Evolutionary conservation across 768 basidiomycete species (phyloP).

Genomic region (Rickenella mellea): DNA sequence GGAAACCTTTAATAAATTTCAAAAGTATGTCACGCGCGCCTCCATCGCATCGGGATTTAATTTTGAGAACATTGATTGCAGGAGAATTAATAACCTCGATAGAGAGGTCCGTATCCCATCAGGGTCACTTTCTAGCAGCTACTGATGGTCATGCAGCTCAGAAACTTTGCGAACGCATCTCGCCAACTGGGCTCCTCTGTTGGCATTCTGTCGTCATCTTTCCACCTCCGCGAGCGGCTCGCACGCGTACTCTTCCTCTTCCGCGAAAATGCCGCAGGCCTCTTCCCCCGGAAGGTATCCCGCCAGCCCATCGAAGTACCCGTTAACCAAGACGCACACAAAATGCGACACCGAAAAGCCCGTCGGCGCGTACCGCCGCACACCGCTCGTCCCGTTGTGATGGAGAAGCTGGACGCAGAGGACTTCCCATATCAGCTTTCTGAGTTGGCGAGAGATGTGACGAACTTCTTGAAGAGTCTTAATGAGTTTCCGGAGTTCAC

Average conservation of each 20-base stretch:
- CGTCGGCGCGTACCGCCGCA: conserved; percentile 30
- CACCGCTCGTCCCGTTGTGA: conserved; percentile 40
- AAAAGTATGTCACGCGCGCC: conserved; percentile 31
- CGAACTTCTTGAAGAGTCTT: conserved; percentile 57
- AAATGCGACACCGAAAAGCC: conserved; percentile 22
- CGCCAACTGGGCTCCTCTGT: conserved; percentile 72
- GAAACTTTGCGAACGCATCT: conserved; percentile 69
- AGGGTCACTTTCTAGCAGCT: conserved; percentile 5
- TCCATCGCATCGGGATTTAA: conserved; percentile 4
- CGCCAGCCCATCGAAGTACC: conserved; percentile 29
- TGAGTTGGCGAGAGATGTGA: conserved; percentile 53
- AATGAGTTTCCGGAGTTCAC: conserved; percentile 76
- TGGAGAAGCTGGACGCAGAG: conserved; percentile 52
- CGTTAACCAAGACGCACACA: conserved; percentile 24
- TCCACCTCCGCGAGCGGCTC: conserved; percentile 59
- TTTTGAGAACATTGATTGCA: conserved; percentile 14
- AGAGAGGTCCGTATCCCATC: conserved; percentile 37
- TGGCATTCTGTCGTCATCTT: conserved; percentile 66
- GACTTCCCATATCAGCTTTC: conserved; percentile 59
- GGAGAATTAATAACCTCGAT: conserved; percentile 53
- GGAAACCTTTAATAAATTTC: conserved; percentile 53
- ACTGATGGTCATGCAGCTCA: conserved; percentile 36
- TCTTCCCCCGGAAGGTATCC: conserved; percentile 61
- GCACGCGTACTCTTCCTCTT: conserved; percentile 63
- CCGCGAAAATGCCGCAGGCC: conserved; percentile 64